A percentile compares a stretch with the other conserved stretches of the same genome.
These are phyloP conservation scores for Agaricus bisporus DNA, from an alignment of 768 basidiomycete genomes.

Conservation along the genomic window DNA sequence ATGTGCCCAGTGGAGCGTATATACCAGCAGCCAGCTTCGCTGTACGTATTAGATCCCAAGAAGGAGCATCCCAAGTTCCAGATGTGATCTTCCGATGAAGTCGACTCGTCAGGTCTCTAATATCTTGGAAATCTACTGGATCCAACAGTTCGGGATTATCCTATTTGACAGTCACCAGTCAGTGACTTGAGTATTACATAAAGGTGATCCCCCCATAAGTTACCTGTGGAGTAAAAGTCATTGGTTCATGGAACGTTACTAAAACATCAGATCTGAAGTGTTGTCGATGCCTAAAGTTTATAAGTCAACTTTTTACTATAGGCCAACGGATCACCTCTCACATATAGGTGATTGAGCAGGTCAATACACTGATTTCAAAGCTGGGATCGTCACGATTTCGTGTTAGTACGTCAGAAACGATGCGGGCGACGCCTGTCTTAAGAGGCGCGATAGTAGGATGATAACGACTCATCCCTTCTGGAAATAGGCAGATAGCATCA, in stretches of 20 bases:
- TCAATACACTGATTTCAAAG: conserved; percentile 68
- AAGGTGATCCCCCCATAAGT: neutral
- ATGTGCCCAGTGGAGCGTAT: conserved; percentile 84
- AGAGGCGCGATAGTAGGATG: conserved; percentile 84
- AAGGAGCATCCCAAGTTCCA: conserved; percentile 80
- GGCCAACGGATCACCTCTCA: conserved; percentile 21
- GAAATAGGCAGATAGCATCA: conserved; percentile 78
- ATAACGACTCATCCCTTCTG: conserved; percentile 82
- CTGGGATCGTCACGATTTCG: conserved; percentile 60
- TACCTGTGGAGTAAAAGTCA: conserved; percentile 61
- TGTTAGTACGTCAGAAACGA: conserved; percentile 73
- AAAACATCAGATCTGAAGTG: conserved; percentile 87
- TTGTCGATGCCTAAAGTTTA: conserved; percentile 60
- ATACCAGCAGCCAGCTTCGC: conserved; percentile 75
- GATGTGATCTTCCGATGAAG: conserved; percentile 67
- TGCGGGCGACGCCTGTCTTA: conserved; percentile 82
- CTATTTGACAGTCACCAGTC: conserved; percentile 25
- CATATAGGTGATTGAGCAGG: conserved; percentile 84
- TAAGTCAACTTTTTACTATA: conserved; percentile 4
- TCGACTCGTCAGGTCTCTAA: conserved; percentile 52
- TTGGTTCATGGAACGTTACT: conserved; percentile 72
- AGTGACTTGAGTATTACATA: neutral
- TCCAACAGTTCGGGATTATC: conserved; percentile 65
- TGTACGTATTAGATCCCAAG: conserved; percentile 71
- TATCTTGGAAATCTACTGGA: conserved; percentile 56